Evolutionary conservation across 2,329 filamentous ascomycete genomes (phyloP).

Genomic region (Magnaporthales sp.): DNA sequence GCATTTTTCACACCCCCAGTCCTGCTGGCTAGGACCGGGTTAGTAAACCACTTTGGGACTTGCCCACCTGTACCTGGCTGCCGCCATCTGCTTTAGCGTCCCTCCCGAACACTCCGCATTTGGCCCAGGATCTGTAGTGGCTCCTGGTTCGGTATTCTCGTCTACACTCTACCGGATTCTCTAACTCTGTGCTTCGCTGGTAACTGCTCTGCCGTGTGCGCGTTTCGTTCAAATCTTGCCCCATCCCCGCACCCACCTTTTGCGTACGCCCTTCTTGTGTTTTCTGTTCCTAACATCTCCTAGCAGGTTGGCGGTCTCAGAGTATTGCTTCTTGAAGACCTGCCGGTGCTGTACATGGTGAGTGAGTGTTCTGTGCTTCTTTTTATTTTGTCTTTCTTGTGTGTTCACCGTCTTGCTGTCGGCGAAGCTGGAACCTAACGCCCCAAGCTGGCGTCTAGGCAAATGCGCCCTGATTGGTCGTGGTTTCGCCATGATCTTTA

Average conservation of each 20-base stretch:
- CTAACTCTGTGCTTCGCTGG: background rate
- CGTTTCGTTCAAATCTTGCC: slow-evolving; percentile 6
- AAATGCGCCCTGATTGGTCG: background rate
- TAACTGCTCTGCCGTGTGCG: slow-evolving; percentile 2
- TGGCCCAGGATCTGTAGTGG: background rate
- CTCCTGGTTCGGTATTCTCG: slow-evolving; percentile 2
- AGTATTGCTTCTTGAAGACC: background rate
- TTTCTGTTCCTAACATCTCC: slow-evolving; percentile 2
- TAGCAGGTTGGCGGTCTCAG: background rate
- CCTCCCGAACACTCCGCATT: slow-evolving; percentile 1
- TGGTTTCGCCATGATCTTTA: too few species aligned
- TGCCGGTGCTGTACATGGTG: background rate
- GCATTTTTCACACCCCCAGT: too few species aligned
- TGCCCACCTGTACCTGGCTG: slow-evolving; percentile 3
- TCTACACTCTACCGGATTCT: too few species aligned
- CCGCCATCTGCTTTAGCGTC: slow-evolving; percentile 1
- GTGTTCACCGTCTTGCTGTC: background rate
- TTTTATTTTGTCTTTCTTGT: background rate
- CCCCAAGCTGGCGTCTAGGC: background rate
- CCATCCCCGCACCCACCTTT: slow-evolving; percentile 1
- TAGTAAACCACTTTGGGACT: slow-evolving; percentile 1
- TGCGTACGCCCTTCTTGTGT: background rate
- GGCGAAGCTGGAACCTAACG: background rate
- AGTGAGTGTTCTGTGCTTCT: background rate
- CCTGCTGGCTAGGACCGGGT: background rate